These are phyloP conservation scores for Hyphopichia buzzinii DNA, from an alignment of 1,139 yeast species.

Conservation along the genomic window DNA sequence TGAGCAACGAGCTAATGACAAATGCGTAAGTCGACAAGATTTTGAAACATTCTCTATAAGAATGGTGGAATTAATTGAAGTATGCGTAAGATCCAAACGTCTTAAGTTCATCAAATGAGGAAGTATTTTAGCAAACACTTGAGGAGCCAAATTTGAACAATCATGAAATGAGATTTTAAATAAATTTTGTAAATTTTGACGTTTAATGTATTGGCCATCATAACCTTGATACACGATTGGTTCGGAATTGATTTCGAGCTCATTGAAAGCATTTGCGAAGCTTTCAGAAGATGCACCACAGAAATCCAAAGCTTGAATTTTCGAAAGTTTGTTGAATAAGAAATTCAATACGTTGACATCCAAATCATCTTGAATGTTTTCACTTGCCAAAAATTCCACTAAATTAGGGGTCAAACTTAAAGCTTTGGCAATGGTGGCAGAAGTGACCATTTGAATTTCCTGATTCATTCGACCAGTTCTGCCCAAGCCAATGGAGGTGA, in stretches of 20 bases:
- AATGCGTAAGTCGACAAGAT: conserved; percentile 64
- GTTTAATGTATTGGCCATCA: conserved; percentile 7
- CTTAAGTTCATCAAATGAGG: conserved; percentile 58
- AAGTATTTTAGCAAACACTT: conserved; percentile 54
- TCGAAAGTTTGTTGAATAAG: conserved; percentile 58
- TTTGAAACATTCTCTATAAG: conserved; percentile 48
- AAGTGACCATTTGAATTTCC: conserved; percentile 88
- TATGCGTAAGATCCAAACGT: conserved; percentile 78
- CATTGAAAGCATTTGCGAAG: conserved; percentile 63
- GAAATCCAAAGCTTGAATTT: conserved; percentile 73
- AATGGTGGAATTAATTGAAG: conserved; percentile 63
- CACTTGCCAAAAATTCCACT: conserved; percentile 77
- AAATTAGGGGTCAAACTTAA: conserved; percentile 64
- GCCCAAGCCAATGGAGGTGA: conserved; percentile 88
- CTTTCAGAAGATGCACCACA: conserved; percentile 79
- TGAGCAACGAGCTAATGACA: conserved; percentile 78
- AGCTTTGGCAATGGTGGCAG: conserved; percentile 64
- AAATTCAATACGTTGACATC: conserved; percentile 57
- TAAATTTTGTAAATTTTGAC: conserved; percentile 27
- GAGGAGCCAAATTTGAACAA: conserved; percentile 72
- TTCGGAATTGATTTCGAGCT: conserved; percentile 23
- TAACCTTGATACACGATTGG: conserved; percentile 10
- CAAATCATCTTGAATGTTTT: conserved; percentile 83
- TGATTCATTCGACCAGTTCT: conserved; percentile 86
- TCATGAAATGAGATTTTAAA: conserved; percentile 78